Base-by-base conservation (phyloP, 164 flowering plant genomes). In the Vitis riparia region DNA sequence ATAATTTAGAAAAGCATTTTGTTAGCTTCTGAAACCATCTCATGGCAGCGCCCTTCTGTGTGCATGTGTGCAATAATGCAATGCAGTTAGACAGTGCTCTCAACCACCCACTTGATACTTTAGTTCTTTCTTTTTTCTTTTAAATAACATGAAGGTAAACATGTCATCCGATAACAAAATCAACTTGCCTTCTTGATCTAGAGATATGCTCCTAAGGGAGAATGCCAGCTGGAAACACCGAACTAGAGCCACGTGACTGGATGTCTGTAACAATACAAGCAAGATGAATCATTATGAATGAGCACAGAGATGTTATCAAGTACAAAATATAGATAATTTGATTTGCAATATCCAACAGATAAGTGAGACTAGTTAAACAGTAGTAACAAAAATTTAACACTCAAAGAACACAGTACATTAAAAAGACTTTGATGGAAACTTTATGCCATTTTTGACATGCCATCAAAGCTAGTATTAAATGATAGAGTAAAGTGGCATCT, bases 191-290 rank as follows among this genome's bases (percentile, higher is more conserved):
- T 87, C 89, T 70, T 81, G 78, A 63, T 87, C 89, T 61, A 89
- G 81, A 52, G 98, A 84, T 66, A 89, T 75, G 67, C 77, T 85
- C 77, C 91, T 83, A 44, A 93, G 88, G 48, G 97, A 91, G 65
- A 91, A 85, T 60, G 93, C 97, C 74, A 93, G 80, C 88, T 93
- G 98, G 74, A 93, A 93, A 76, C 89, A 80, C 65, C 91, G 88
- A 59, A 85, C 85, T 17, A 93, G 76, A 66, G 86, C 87, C 76
- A 68, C 64, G 55, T 88, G 89, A 79, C 86, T 82, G 50, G 98
- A 89, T 14, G 77, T 80, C 98, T 91, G 89, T 23, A 37, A 37
- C 44, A 37, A 37, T 32, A 69, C 17, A 29, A 55, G 17, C 51
- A 76, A 65, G 17, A 51, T 59, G 17, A 68, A 69, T 19, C 56